Conservation (phyloP, 345 rosid species). For the Mallotus nudiflorus region DNA sequence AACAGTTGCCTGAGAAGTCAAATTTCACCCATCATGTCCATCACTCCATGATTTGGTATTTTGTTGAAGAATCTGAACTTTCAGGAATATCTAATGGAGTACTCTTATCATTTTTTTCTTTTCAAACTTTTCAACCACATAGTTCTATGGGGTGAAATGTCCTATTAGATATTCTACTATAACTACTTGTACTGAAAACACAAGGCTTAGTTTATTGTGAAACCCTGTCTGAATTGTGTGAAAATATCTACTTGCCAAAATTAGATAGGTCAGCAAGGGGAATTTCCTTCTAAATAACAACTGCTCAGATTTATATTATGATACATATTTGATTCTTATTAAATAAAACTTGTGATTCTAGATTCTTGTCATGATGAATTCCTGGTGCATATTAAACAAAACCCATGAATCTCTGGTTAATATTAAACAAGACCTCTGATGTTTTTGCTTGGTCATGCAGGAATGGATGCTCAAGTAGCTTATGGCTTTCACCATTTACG, state of each 20-base stretch:
- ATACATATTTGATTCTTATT: slow-evolving; percentile 8
- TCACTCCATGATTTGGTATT: neutral
- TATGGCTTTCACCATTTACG: slow-evolving; percentile 97
- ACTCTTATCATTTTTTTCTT: neutral
- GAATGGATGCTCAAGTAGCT: slow-evolving; percentile 99
- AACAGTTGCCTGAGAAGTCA: neutral
- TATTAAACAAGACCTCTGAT: slow-evolving; percentile 12
- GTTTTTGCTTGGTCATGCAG: slow-evolving; percentile 37
- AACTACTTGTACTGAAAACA: neutral
- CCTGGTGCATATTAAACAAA: neutral
- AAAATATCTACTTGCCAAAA: neutral
- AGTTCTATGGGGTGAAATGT: neutral
- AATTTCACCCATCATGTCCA: neutral
- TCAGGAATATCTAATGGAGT: neutral
- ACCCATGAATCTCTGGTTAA: slow-evolving; percentile 12
- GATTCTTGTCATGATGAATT: slow-evolving; percentile 1
- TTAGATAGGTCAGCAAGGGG: neutral
- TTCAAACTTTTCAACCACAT: neutral
- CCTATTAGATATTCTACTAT: slow-evolving; percentile 1
- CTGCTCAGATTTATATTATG: neutral
- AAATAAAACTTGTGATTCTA: slow-evolving; percentile 9
- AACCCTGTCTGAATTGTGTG: neutral
- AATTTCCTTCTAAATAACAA: neutral
- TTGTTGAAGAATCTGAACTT: neutral
- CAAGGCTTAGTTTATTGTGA: neutral